Percentiles rank a stretch among this genome's conserved stretches.
Evolutionary conservation across 2,329 filamentous ascomycete species (phyloP).

Genomic region (Stachybotrys chartarum): DNA sequence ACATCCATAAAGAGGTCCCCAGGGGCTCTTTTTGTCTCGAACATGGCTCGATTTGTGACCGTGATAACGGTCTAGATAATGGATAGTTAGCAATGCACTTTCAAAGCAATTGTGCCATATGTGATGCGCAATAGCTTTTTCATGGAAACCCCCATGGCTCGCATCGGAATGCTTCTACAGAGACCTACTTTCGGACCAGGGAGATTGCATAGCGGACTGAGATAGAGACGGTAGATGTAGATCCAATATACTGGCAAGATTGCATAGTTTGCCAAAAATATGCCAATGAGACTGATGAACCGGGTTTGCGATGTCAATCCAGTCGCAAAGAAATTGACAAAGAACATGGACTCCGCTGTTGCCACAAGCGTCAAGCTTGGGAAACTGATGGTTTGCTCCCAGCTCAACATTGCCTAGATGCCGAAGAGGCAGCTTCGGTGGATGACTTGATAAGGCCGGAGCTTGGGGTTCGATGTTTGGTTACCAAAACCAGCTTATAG

Average conservation of each 20-base stretch:
- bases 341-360: constrained; percentile 15
- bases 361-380: constrained; percentile 15
- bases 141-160: not conserved
- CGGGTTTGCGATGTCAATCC: constrained; percentile 9
- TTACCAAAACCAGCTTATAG: too few species aligned
- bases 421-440: too few species aligned
- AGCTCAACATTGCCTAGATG: constrained; percentile 2
- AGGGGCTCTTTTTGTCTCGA: constrained; percentile 11
- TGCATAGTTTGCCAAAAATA: constrained; percentile 12
- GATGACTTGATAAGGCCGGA: too few species aligned
- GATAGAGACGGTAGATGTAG: constrained; percentile 9
- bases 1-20: constrained; percentile 17
- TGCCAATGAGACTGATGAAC: constrained; percentile 3
- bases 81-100: not conserved
- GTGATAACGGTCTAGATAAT: constrained; percentile 9
- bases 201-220: constrained; percentile 14
- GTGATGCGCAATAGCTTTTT: not conserved
- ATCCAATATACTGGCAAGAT: constrained; percentile 11
- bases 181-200: constrained; percentile 12
- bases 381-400: constrained; percentile 12
- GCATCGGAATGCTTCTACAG: not conserved
- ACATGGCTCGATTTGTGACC: constrained; percentile 7
- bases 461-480: too few species aligned
- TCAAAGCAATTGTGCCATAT: not conserved
- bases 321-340: constrained; percentile 16